A percentile compares a stretch with the other conserved stretches of the same genome.
These are phyloP conservation scores for Oligophagozyma castellii DNA, from an alignment of 1,139 yeast genomes.

Conservation along the genomic window DNA sequence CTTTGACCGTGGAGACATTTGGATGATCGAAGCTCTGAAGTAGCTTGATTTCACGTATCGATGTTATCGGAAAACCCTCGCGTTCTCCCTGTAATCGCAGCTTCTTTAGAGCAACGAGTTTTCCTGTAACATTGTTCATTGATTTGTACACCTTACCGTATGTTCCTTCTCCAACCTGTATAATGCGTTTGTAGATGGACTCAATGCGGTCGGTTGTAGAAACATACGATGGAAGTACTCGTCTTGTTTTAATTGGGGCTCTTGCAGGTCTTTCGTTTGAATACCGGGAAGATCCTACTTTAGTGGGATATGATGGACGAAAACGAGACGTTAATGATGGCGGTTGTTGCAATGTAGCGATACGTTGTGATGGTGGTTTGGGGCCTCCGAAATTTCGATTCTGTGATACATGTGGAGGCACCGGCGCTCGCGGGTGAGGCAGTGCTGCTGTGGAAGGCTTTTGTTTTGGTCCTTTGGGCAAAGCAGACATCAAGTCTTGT, in stretches of 20 bases:
- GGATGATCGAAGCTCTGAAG: constrained; percentile 78
- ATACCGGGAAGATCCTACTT: too few species aligned
- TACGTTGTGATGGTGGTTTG: too few species aligned
- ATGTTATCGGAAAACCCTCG: constrained; percentile 94
- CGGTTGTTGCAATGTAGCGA: too few species aligned
- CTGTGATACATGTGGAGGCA: constrained; percentile 1
- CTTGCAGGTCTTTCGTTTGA: too few species aligned
- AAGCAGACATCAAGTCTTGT: too few species aligned
- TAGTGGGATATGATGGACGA: too few species aligned
- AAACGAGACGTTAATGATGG: too few species aligned
- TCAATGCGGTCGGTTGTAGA: constrained; percentile 10
- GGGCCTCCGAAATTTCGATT: too few species aligned
- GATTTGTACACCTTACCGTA: constrained; percentile 66
- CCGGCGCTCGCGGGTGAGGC: neutral
- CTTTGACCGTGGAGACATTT: constrained; percentile 68
- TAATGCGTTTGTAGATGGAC: constrained; percentile 21
- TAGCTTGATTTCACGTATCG: constrained; percentile 79
- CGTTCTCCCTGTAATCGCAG: constrained; percentile 74
- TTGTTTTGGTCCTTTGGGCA: constrained; percentile 7
- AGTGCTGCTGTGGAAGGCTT: constrained; percentile 1
- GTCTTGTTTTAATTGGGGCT: too few species aligned
- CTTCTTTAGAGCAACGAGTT: constrained; percentile 70
- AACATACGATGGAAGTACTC: too few species aligned
- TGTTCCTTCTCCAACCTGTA: constrained; percentile 73
- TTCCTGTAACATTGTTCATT: constrained; percentile 37